A percentile compares a stretch with the other conserved stretches of the same genome.
phyloP scores from a whole-genome alignment of 192 early-diverging fungal genomes.

The Paraglomus occultum region DNA sequence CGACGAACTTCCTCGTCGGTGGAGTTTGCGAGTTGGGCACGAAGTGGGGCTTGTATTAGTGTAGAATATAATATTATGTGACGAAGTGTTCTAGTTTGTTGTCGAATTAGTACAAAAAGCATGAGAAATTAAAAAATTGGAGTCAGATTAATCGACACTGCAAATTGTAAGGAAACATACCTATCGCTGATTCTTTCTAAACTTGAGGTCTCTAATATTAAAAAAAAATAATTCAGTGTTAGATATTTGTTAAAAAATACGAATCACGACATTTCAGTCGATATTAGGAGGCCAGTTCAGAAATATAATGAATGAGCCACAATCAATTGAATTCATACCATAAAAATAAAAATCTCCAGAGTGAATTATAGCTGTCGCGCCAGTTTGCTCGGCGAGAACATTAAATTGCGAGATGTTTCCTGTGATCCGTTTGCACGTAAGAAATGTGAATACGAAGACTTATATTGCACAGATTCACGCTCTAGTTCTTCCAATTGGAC shows the following conservation, averaged over 20 bases:
- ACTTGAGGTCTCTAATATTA: background rate
- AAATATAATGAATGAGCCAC: background rate
- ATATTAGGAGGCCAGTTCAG: background rate
- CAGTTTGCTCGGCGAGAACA: constrained; percentile 50
- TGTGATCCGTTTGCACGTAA: constrained; percentile 17
- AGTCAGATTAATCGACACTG: background rate
- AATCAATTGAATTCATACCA: constrained; percentile 35
- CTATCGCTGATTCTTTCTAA: background rate
- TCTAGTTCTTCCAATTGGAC: no score
- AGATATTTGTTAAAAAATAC: background rate
- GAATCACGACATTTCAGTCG: background rate
- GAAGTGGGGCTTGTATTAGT: constrained; percentile 43
- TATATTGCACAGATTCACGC: no score
- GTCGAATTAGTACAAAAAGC: no score
- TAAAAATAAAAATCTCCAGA: constrained; percentile 65
- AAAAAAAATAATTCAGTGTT: background rate
- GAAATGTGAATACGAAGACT: background rate
- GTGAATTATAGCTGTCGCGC: constrained; percentile 54
- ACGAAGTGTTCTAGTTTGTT: constrained; percentile 45
- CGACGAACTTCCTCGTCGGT: constrained; percentile 42
- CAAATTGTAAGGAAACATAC: background rate
- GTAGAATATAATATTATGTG: constrained; percentile 59
- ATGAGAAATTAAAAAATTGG: constrained; percentile 4
- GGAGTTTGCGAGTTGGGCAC: constrained; percentile 39
- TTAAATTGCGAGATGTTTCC: constrained; percentile 59